These are phyloP conservation scores for Plasmodium vinckei DNA, from an alignment of 169 alveolate genomes.

Conservation along the genomic window DNA sequence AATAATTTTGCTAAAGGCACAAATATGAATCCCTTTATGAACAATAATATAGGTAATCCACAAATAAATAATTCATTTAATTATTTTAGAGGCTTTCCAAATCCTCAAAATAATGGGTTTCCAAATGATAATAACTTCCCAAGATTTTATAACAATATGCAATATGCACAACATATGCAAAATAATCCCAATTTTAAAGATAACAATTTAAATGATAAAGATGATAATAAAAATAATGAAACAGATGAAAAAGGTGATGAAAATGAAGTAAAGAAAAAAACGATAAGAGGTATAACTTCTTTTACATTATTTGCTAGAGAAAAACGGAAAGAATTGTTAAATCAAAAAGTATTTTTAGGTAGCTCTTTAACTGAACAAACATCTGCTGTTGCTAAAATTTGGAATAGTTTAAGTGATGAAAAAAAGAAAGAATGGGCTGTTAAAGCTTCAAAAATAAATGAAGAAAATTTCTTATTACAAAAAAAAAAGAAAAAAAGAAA, in stretches of 20 bases:
- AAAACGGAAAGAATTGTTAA: slow-evolving; percentile 58
- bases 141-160: too few species aligned
- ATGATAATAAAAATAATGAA: background rate
- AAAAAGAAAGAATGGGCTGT: slow-evolving; percentile 72
- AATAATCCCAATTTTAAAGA: too few species aligned
- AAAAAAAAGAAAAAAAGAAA: slow-evolving; percentile 73
- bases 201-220: background rate
- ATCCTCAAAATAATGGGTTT: too few species aligned
- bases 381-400: slow-evolving; percentile 72
- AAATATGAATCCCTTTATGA: too few species aligned
- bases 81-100: too few species aligned
- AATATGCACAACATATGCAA: too few species aligned
- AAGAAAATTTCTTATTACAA: slow-evolving; percentile 51
- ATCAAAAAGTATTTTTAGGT: slow-evolving; percentile 58
- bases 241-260: slow-evolving; percentile 6
- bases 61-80: too few species aligned
- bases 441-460: slow-evolving; percentile 73
- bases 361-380: slow-evolving; percentile 73
- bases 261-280: slow-evolving; percentile 22
- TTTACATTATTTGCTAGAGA: slow-evolving; percentile 66
- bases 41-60: too few species aligned
- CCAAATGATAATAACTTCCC: too few species aligned
- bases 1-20: too few species aligned
- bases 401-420: slow-evolving; percentile 57
- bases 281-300: slow-evolving; percentile 65